Evolutionary conservation across 257 asterid species (phyloP), one percentile per base, ranked within the genome.

Genomic region (Nicotiana knightiana): DNA sequence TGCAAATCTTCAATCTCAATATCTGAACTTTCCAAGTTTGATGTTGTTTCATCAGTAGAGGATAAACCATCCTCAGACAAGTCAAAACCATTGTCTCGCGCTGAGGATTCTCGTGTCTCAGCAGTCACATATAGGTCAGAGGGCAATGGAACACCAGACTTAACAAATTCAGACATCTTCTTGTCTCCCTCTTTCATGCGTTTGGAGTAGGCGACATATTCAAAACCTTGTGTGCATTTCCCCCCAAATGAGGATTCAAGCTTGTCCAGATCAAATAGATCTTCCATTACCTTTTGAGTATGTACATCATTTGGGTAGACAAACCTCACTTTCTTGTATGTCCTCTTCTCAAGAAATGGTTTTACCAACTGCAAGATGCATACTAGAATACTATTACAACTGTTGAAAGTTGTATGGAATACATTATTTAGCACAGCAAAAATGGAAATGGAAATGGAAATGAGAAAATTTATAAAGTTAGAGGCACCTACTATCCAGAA

Each of bases 271-370:
- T 92, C 89, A 17, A 91, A 91, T 9, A 89, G 80, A 54, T 89
- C 70, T 51, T 88, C 94, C 93, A 89, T 89, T 70, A 89, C 51
- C 87, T 88, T 92, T 80, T 59, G 79, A 78, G 88, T 87, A 55
- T 87, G 85, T 30, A 89, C 90, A 46, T 88, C 86, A 79, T 90
- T 88, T 0, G 91, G 85, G 83, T 89, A 90, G 39, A 87, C 94
- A 55, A 92, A 92, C 85, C 81, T 88, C 75, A 92, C 89, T 84
- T 92, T 92, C 87, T 89, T 90, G 89, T 73, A 83, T 13, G 94
- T 92, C 85, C 89, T 92, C 9, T 79, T 87, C 91, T 92, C 93
- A 18, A 90, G 90, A 87, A 92, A 92, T 18, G 91, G 92, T 37
- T 90, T 92, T 86, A 88, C 94, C 89, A 92, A 51, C 94, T 92